A percentile compares a stretch with the other conserved stretches of the same genome.
Conservation (phyloP, 371 early-diverging fungal genomes). For the Lichtheimia corymbifera region DNA sequence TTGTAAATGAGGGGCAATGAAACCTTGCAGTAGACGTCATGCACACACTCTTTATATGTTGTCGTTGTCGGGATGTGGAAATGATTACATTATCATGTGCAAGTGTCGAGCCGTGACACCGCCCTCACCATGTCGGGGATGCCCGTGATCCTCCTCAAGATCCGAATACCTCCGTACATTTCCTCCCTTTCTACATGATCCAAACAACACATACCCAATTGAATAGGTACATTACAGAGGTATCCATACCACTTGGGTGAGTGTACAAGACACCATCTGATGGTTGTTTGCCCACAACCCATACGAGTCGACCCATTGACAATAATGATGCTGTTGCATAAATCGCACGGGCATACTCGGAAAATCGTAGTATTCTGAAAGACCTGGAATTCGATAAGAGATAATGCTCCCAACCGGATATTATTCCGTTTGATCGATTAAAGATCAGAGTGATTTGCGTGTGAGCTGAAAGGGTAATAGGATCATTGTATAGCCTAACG, state of each 20-base stretch:
- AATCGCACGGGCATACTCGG: conserved; percentile 3
- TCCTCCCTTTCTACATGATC: neutral
- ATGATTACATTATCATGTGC: conserved; percentile 1
- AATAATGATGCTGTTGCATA: neutral
- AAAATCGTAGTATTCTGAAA: neutral
- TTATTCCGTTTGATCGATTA: neutral
- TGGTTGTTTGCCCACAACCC: neutral
- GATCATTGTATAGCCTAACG: neutral
- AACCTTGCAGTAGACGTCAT: no score
- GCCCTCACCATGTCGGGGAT: neutral
- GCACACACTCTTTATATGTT: no score
- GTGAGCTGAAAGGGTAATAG: neutral
- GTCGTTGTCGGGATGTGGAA: no score
- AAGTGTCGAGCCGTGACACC: neutral
- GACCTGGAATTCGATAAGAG: neutral
- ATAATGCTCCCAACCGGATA: conserved; percentile 1
- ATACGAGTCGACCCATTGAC: neutral
- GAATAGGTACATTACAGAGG: neutral
- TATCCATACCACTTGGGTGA: neutral
- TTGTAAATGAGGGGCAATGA: no score
- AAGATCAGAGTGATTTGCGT: neutral
- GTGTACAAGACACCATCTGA: neutral
- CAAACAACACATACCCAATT: neutral
- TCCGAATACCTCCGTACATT: conserved; percentile 1
- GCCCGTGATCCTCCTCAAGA: neutral